These are phyloP conservation scores for Ceratocystis cacaofunesta DNA, from an alignment of 2,329 filamentous ascomycete species.

Conservation along the genomic window DNA sequence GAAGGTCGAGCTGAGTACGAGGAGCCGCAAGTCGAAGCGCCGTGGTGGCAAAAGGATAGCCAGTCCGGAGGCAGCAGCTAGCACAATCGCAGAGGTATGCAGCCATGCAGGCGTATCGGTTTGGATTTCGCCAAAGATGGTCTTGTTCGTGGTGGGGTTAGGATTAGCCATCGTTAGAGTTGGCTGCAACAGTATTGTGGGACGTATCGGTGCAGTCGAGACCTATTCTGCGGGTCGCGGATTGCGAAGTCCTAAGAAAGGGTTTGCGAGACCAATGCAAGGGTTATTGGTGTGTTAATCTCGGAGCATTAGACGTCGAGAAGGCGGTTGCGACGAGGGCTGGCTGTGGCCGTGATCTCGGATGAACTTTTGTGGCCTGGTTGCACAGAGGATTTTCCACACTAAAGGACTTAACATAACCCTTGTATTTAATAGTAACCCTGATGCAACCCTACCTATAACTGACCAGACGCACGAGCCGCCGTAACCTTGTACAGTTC, in stretches of 20 bases:
- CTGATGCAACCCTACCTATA: not conserved
- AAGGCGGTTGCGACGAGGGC: not conserved
- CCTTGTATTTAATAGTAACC: not conserved
- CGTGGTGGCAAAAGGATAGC: slow-evolving; percentile 38
- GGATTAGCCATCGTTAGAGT: not conserved
- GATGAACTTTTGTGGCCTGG: not conserved
- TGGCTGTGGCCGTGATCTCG: not conserved
- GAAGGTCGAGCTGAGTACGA: slow-evolving; percentile 35
- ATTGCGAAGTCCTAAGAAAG: not conserved
- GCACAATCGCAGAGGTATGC: slow-evolving; percentile 35
- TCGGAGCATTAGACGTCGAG: not conserved
- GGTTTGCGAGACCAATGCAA: not conserved
- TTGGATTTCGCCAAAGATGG: slow-evolving; percentile 8
- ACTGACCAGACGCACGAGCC: not conserved
- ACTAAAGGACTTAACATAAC: not conserved
- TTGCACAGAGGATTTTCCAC: not conserved
- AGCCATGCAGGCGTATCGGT: slow-evolving; percentile 24
- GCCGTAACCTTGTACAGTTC: not conserved
- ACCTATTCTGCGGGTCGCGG: not conserved
- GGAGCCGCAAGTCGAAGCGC: slow-evolving; percentile 35
- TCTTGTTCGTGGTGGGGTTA: not conserved
- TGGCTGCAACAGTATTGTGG: not conserved
- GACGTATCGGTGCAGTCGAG: not conserved
- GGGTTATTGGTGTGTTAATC: not conserved
- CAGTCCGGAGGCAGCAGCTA: slow-evolving; percentile 33